A percentile compares a stretch with the other conserved stretches of the same genome.
Evolutionary conservation across 345 rosid species (phyloP).

Genomic region (Aquilaria sinensis): DNA sequence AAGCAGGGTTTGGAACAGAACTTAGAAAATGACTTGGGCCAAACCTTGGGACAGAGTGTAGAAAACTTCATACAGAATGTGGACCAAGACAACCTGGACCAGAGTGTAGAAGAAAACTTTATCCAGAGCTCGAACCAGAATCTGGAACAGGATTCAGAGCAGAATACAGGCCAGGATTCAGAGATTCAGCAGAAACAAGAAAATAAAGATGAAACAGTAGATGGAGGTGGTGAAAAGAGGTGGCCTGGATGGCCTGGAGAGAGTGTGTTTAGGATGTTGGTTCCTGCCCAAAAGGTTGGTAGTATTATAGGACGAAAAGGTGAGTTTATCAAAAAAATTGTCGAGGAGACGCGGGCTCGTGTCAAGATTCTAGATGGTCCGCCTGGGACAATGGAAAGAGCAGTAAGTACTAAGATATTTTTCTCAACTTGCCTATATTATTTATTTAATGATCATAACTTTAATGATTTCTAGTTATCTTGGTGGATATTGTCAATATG

Average conservation of each 20-base stretch:
- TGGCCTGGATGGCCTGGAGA: constrained; percentile 99
- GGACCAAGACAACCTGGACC: constrained; percentile 6
- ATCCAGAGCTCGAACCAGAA: constrained; percentile 20
- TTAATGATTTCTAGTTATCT: too few relatives aligned
- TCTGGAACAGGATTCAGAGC: constrained; percentile 31
- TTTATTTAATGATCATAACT: not conserved
- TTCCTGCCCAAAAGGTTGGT: constrained; percentile 97
- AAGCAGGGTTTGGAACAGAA: constrained; percentile 5
- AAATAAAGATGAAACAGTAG: constrained; percentile 26
- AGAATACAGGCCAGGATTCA: constrained; percentile 17
- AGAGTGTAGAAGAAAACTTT: constrained; percentile 3
- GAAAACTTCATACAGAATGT: constrained; percentile 19
- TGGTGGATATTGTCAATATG: too few relatives aligned
- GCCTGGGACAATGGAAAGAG: constrained; percentile 99
- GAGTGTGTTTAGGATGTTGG: constrained; percentile 95
- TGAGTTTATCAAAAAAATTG: constrained; percentile 92
- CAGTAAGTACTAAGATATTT: constrained; percentile 49
- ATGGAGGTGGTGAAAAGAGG: constrained; percentile 62
- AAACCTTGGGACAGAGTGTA: constrained; percentile 22
- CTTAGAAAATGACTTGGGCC: constrained; percentile 20
- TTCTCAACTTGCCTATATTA: not conserved
- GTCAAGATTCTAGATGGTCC: constrained; percentile 99
- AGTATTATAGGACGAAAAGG: constrained; percentile 99
- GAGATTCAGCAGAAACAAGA: constrained; percentile 28
- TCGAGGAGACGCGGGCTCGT: constrained; percentile 98